Evolutionary conservation across 352 stramenopile species (phyloP), one percentile per base, ranked within the genome.

Genomic region (Phytophthora pseudosyringae): DNA sequence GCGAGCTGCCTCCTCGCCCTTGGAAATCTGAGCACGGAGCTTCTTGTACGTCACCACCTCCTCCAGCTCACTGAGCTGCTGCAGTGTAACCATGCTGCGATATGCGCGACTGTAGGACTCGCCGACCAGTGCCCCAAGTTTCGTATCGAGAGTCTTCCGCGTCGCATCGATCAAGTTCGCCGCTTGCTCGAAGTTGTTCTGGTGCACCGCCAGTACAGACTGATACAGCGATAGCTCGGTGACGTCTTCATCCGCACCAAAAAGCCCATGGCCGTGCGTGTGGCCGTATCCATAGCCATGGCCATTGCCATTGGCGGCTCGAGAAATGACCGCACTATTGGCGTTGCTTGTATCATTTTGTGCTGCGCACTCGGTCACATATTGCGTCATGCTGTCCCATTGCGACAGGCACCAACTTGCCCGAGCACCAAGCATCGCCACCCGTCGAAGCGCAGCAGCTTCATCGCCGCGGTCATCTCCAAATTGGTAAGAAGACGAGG

Each of bases 101-200:
- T 99, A 99, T 4, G 96, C 97, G 16, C 98, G 89, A 41, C 90
- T 98, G 76, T 99, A 99, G 5, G 88, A 98, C 75, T 99, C 97
- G 32, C 82, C 90, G 32, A 99, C 94, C 15, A 99, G 88, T 26
- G 97, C 95, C 3, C 94, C 97, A 16, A 99, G 97, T 29, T 96
- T 92, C 38, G 88, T 95, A 60, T 99, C 96, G 32, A 99, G 90
- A 5, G 96, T 84, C 51, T 89, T 91, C 12, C 98, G 81, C 12
- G 97, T 97, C 18, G 71, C 78, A 77, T 99, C 96, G 55, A 99
- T 99, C 25, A 95, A 88, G 31, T 79, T 76, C n/a, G 82, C 79
- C 3, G 97, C 97, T 32, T 88, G 75, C 7, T 91, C 84, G 72
- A 98, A 99, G 47, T 98, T 84, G 16, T 94, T 88, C 63, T 97